Percentiles rank a stretch among this genome's conserved stretches.
Evolutionary conservation across 345 rosid genomes (phyloP).

Genomic region (Isatis tinctoria): DNA sequence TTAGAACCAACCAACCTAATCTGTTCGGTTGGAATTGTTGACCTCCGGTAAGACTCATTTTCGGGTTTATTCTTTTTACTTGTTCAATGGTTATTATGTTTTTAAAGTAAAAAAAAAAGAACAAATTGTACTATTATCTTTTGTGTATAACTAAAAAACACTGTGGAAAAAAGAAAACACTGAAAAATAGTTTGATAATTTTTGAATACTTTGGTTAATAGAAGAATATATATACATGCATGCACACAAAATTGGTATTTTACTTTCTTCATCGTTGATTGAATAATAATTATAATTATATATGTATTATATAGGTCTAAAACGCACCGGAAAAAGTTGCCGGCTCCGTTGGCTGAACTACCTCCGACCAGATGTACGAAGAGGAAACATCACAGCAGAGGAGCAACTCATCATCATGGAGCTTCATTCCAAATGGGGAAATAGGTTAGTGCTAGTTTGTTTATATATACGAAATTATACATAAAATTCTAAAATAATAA

Average conservation of each 20-base stretch:
- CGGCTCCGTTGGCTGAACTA: constrained; percentile 95
- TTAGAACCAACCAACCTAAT: neutral
- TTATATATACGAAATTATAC: neutral
- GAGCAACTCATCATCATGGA: constrained; percentile 90
- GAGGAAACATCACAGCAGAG: constrained; percentile 86
- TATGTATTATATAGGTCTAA: constrained; percentile 47
- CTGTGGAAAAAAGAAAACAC: neutral
- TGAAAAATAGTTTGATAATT: neutral
- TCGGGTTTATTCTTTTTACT: neutral
- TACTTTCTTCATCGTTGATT: neutral
- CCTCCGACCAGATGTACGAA: constrained; percentile 74
- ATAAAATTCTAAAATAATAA: neutral
- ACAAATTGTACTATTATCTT: neutral
- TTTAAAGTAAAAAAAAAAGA: neutral
- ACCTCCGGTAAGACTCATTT: neutral
- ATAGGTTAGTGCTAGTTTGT: constrained; percentile 49
- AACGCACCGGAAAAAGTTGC: constrained; percentile 96
- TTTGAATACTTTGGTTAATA: neutral
- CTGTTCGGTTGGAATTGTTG: neutral
- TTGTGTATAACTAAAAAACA: neutral
- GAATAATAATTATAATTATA: neutral
- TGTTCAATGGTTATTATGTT: neutral
- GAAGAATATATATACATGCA: neutral
- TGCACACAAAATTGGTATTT: neutral
- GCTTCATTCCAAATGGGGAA: constrained; percentile 88